Percentiles rank a stretch among this genome's conserved stretches.
phyloP scores from a whole-genome alignment of 345 rosid genomes.

The Aquilaria sinensis region DNA sequence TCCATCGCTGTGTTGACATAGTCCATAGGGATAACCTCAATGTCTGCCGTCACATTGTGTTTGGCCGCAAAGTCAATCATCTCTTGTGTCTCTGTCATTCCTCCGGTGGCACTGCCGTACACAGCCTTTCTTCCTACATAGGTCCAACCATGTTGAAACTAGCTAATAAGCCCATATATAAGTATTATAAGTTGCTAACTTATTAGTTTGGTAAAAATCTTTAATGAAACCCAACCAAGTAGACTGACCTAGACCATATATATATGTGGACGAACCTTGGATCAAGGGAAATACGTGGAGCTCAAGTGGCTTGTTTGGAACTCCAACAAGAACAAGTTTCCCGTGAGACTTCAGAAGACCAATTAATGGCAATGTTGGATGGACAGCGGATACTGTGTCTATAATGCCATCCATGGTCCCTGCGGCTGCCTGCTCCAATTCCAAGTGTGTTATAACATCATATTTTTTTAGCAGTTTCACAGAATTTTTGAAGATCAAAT shows the following conservation, averaged over 20 bases:
- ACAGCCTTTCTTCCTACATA: conserved; percentile 37
- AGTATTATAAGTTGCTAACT: too few relatives aligned
- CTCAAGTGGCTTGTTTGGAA: conserved; percentile 47
- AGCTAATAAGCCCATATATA: too few relatives aligned
- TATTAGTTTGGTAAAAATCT: too few relatives aligned
- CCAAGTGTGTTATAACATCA: background rate
- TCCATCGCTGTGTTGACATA: conserved; percentile 52
- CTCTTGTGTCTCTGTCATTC: conserved; percentile 56
- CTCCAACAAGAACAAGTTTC: conserved; percentile 39
- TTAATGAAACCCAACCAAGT: too few relatives aligned
- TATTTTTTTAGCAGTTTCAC: too few relatives aligned
- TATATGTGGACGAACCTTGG: conserved; percentile 15
- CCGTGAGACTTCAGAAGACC: conserved; percentile 32
- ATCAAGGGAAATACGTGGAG: conserved; percentile 34
- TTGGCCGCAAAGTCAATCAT: conserved; percentile 47
- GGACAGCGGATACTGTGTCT: conserved; percentile 39
- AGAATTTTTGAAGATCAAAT: too few relatives aligned
- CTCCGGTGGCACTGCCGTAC: conserved; percentile 40
- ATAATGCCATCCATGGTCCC: conserved; percentile 46
- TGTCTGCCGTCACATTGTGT: conserved; percentile 37
- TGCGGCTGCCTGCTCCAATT: conserved; percentile 15
- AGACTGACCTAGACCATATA: background rate
- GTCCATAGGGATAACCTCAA: conserved; percentile 43
- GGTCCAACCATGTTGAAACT: too few relatives aligned
- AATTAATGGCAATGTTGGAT: conserved; percentile 32